Conservation (phyloP, 1,284 basidiomycete genomes). For the Sanguinoderma infundibulare region DNA sequence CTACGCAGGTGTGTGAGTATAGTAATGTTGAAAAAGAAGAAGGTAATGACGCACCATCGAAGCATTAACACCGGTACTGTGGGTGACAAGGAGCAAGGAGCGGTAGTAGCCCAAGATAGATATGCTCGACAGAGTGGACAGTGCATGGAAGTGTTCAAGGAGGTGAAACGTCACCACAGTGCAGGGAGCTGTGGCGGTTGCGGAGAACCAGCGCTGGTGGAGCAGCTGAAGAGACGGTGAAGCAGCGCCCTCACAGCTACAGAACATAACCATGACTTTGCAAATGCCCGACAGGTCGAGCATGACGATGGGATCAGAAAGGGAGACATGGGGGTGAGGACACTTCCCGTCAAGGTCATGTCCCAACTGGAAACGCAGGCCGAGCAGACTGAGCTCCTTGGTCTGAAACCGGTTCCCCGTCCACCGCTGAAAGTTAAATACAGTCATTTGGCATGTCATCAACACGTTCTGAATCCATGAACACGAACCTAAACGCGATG, state of each 20-base stretch:
- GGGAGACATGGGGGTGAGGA: not conserved
- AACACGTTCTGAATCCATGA: too few relatives aligned
- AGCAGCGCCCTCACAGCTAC: not conserved
- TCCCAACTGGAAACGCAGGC: not conserved
- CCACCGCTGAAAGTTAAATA: not conserved
- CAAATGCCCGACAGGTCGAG: not conserved
- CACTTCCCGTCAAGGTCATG: not conserved
- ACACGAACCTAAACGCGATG: not conserved
- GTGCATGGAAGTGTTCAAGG: not conserved
- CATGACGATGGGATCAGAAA: not conserved
- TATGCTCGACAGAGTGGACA: not conserved
- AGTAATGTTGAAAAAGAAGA: not conserved
- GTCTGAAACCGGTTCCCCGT: not conserved
- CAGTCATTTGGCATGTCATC: not conserved
- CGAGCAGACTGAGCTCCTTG: not conserved
- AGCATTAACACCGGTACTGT: not conserved
- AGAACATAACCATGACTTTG: not conserved
- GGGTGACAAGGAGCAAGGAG: not conserved
- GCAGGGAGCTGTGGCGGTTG: not conserved
- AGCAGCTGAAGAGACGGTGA: not conserved
- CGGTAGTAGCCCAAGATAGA: not conserved
- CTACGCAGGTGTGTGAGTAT: not conserved
- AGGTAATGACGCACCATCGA: not conserved
- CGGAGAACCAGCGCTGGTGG: not conserved
- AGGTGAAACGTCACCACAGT: not conserved